These are phyloP conservation scores for Lagenidium sp. DNA, from an alignment of 352 stramenopile genomes.

Conservation along the genomic window DNA sequence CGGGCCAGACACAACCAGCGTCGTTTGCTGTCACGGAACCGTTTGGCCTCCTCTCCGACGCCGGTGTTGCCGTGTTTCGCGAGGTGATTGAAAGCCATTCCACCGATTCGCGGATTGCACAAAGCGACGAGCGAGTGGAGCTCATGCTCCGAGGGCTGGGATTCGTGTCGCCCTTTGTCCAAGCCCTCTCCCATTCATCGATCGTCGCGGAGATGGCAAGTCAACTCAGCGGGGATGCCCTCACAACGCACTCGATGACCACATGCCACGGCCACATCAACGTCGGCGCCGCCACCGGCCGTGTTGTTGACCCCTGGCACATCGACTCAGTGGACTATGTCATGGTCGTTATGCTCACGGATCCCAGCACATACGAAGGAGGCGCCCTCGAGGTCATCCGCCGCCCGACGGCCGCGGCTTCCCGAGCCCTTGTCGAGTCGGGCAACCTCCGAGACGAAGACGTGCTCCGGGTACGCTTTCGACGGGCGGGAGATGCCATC, in stretches of 20 bases:
- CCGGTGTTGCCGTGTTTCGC: slow-evolving; percentile 9
- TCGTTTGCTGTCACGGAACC: slow-evolving; percentile 13
- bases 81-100: slow-evolving; percentile 9
- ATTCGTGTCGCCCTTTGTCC: slow-evolving; percentile 13
- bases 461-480: slow-evolving; percentile 10
- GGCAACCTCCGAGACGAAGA: slow-evolving; percentile 7
- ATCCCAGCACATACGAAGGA: slow-evolving; percentile 11
- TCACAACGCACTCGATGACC: slow-evolving; percentile 11
- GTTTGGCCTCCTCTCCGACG: slow-evolving; percentile 13
- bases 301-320: slow-evolving; percentile 13
- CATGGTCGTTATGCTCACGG: slow-evolving; percentile 18
- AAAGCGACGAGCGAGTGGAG: slow-evolving; percentile 15
- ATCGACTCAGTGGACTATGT: slow-evolving; percentile 19
- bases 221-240: slow-evolving; percentile 7
- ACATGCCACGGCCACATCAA: slow-evolving; percentile 15
- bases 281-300: slow-evolving; percentile 11
- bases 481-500: slow-evolving; percentile 12
- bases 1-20: slow-evolving; percentile 5
- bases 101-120: slow-evolving; percentile 9
- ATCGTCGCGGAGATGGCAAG: slow-evolving; percentile 8
- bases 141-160: slow-evolving; percentile 15
- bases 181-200: slow-evolving; percentile 7
- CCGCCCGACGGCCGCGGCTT: slow-evolving; percentile 5
- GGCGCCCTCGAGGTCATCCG: slow-evolving; percentile 12
- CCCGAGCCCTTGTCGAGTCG: slow-evolving; percentile 7